These are phyloP conservation scores for Pythium angustatum DNA, from an alignment of 352 stramenopile species.

Conservation along the genomic window DNA sequence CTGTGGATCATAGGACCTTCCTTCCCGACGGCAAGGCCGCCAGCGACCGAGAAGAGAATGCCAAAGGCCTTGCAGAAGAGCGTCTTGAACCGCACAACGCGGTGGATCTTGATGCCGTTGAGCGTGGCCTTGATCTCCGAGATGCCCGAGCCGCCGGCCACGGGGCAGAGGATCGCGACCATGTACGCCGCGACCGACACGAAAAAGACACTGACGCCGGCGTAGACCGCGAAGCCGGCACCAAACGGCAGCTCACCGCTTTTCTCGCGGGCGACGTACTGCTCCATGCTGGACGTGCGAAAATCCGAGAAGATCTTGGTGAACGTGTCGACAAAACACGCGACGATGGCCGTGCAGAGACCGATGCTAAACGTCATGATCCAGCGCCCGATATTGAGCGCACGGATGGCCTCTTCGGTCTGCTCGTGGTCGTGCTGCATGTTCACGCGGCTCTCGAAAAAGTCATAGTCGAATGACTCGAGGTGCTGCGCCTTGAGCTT, in stretches of 20 bases:
- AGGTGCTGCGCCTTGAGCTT: conserved; percentile 82
- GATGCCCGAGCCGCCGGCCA: conserved; percentile 95
- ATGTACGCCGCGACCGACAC: conserved; percentile 88
- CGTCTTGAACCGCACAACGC: conserved; percentile 95
- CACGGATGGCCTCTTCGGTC: conserved; percentile 69
- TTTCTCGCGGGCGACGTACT: conserved; percentile 64
- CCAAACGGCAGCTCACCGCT: conserved; percentile 52
- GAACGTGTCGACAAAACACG: conserved; percentile 92
- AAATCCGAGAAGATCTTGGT: conserved; percentile 83
- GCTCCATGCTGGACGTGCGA: conserved; percentile 91
- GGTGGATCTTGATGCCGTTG: conserved; percentile 97
- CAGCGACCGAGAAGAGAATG: conserved; percentile 84
- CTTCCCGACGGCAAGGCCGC: conserved; percentile 79
- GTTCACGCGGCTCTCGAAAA: conserved; percentile 86
- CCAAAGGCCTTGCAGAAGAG: conserved; percentile 95
- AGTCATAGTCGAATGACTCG: conserved; percentile 87
- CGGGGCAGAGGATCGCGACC: conserved; percentile 94
- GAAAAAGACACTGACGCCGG: conserved; percentile 91
- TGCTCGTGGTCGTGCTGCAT: conserved; percentile 86
- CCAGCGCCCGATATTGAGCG: conserved; percentile 91
- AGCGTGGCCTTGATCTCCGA: conserved; percentile 98
- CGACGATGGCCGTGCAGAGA: conserved; percentile 91
- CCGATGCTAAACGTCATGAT: conserved; percentile 95
- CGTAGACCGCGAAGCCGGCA: conserved; percentile 88
- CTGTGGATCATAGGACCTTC: conserved; percentile 93